phyloP scores from a whole-genome alignment of 2,329 filamentous ascomycete genomes.

The Rasamsonia emersonii region DNA sequence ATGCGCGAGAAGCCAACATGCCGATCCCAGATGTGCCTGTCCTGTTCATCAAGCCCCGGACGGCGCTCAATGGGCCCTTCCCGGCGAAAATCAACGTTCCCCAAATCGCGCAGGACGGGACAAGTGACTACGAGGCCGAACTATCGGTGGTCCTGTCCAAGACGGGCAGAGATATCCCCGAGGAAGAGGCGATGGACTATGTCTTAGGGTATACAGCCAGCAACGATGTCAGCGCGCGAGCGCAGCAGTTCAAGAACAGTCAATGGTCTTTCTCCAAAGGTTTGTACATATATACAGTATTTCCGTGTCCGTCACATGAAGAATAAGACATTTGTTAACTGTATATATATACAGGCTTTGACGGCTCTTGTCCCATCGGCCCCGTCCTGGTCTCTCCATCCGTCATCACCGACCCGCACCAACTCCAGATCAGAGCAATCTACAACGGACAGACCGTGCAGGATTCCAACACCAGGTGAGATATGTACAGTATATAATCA shows the following conservation, averaged over 20 bases:
- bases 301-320: too few relatives aligned
- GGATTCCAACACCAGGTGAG: constrained; percentile 23
- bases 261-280: constrained; percentile 37
- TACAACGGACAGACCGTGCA: constrained; percentile 30
- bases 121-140: constrained; percentile 36
- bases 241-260: constrained; percentile 29
- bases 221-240: constrained; percentile 33
- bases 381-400: constrained; percentile 27
- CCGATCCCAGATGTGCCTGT: not conserved
- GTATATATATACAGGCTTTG: constrained; percentile 19
- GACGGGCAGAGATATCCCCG: constrained; percentile 29
- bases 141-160: constrained; percentile 30
- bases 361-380: constrained; percentile 28
- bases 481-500: too few relatives aligned
- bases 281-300: constrained; percentile 6
- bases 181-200: constrained; percentile 29
- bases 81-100: constrained; percentile 23
- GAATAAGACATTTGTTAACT: too few relatives aligned
- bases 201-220: constrained; percentile 33
- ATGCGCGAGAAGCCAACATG: constrained; percentile 3
- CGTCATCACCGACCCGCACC: constrained; percentile 24
- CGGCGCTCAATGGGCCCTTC: constrained; percentile 24
- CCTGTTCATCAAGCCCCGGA: constrained; percentile 24
- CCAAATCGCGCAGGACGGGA: constrained; percentile 25
- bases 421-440: constrained; percentile 23